phyloP scores from a whole-genome alignment of 2,329 filamentous ascomycete species.

The Xylaria hypoxylon region DNA sequence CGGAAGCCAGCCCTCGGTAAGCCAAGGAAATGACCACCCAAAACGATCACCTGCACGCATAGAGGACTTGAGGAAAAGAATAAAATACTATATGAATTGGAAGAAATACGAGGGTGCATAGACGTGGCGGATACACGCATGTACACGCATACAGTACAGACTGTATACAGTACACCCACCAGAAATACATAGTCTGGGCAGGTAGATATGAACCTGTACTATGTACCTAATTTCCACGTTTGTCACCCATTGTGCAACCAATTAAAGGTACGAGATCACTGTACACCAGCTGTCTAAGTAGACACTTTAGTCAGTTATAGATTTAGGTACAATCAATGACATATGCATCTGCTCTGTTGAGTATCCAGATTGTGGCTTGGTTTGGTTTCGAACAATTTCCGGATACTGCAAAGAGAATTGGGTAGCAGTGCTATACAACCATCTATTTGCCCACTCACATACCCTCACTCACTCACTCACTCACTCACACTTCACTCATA shows the following conservation, averaged over 20 bases:
- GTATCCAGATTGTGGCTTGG: no score
- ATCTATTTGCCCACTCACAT: not conserved
- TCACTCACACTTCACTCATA: not conserved
- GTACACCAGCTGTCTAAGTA: not conserved
- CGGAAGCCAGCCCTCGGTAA: not conserved
- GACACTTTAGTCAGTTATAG: no score
- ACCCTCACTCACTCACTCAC: not conserved
- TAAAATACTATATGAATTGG: not conserved
- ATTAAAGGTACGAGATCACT: not conserved
- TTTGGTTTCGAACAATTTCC: no score
- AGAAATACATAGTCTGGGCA: no score
- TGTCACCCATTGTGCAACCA: not conserved
- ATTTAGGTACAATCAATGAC: no score
- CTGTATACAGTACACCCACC: no score
- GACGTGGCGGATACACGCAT: slow-evolving; percentile 26
- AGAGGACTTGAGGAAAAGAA: not conserved
- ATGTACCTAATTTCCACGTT: slow-evolving; percentile 9
- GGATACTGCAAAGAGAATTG: no score
- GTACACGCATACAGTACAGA: not conserved
- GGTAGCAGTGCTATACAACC: no score
- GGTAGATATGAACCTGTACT: no score
- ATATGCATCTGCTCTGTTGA: no score
- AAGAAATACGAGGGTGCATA: slow-evolving; percentile 1
- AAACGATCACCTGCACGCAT: no score
- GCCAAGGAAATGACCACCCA: slow-evolving; percentile 5